A percentile compares a stretch with the other conserved stretches of the same genome.
Evolutionary conservation across 257 asterid species (phyloP).

Genomic region (Nicotiana tomentosiformis): DNA sequence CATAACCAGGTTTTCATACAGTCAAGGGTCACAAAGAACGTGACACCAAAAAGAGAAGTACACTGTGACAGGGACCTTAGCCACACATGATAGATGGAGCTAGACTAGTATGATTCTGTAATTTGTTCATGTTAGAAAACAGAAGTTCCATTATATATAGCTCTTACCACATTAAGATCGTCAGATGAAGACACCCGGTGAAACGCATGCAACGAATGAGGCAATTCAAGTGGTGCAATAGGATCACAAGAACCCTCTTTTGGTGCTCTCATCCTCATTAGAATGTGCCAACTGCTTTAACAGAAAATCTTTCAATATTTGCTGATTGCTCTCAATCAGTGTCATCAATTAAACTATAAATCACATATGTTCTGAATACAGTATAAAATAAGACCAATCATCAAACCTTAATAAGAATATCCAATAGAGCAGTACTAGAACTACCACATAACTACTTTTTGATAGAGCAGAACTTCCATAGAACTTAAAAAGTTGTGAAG

Average conservation of each 20-base stretch:
- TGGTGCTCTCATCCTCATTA: slow-evolving; percentile 73
- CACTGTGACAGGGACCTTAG: background rate
- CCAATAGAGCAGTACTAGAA: background rate
- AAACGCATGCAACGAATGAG: slow-evolving; percentile 81
- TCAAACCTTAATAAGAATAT: background rate
- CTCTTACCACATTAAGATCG: slow-evolving; percentile 56
- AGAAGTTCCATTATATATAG: background rate
- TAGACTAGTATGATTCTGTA: background rate
- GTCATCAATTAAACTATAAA: background rate
- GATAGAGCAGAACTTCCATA: background rate
- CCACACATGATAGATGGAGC: background rate
- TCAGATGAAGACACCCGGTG: slow-evolving; percentile 53
- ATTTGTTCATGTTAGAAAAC: background rate
- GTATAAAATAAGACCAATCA: background rate
- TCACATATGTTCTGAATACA: background rate
- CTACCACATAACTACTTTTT: background rate
- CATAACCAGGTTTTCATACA: background rate
- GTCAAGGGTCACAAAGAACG: background rate
- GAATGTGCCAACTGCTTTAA: slow-evolving; percentile 74
- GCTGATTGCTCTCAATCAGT: background rate
- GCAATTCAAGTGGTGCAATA: slow-evolving; percentile 77
- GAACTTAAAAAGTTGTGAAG: background rate
- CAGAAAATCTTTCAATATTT: slow-evolving; percentile 9
- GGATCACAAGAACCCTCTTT: slow-evolving; percentile 67
- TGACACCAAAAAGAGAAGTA: background rate